phyloP scores from a whole-genome alignment of 108 stramenopile species.

The Seminavis robusta region DNA sequence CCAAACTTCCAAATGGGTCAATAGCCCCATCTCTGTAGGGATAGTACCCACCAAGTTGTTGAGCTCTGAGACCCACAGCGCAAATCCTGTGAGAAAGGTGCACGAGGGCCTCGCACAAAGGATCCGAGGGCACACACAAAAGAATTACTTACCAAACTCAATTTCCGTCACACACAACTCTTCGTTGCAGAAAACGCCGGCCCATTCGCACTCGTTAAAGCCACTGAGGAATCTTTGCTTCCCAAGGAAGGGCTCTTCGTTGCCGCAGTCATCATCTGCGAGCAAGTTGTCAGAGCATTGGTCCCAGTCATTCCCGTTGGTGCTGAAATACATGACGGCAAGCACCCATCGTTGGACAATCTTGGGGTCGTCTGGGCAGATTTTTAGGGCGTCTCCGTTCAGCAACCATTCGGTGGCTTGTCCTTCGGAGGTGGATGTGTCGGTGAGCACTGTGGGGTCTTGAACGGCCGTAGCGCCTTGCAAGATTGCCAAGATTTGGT shows the following conservation, averaged over 20 bases:
- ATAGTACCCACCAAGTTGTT: conserved; percentile 61
- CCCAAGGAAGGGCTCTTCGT: conserved; percentile 19
- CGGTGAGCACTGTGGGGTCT: conserved; percentile 13
- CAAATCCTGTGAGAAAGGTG: not conserved
- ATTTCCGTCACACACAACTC: conserved; percentile 36
- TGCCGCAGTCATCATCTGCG: conserved; percentile 29
- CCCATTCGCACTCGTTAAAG: conserved; percentile 50
- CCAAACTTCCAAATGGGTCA: conserved; percentile 37
- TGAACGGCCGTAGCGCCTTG: conserved; percentile 11
- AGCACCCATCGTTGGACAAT: conserved; percentile 69
- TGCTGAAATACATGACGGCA: conserved; percentile 72
- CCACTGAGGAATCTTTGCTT: conserved; percentile 26
- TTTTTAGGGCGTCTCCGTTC: conserved; percentile 10
- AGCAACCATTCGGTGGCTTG: conserved; percentile 43
- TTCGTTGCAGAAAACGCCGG: conserved; percentile 43
- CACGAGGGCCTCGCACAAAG: not conserved
- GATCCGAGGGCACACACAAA: not conserved
- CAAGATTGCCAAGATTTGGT: conserved; percentile 12
- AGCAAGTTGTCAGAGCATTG: conserved; percentile 24
- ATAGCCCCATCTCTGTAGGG: conserved; percentile 52
- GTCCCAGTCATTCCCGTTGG: conserved; percentile 57
- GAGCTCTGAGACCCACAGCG: conserved; percentile 19
- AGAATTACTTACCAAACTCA: conserved; percentile 22
- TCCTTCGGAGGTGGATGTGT: conserved; percentile 31
- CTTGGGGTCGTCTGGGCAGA: conserved; percentile 33